Evolutionary conservation across 305 asterid species (phyloP), one percentile per base, ranked within the genome.

Genomic region (Lippia alba): DNA sequence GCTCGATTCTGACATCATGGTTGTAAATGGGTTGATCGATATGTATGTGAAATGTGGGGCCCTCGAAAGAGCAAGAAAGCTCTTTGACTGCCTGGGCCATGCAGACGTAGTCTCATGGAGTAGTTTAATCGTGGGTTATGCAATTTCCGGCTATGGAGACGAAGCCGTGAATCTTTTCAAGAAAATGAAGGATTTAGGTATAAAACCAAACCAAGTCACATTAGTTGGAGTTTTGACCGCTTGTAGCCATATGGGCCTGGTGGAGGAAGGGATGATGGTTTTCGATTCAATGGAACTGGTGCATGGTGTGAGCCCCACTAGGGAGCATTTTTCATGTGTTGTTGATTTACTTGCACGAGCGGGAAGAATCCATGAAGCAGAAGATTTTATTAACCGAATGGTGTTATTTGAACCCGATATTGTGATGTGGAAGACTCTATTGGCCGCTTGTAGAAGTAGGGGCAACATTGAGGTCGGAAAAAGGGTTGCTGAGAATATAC

Each of bases 1-100:
- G 72, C 78, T 86, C 32, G 73, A 30, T 36, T 54, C 54, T 62
- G 89, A 83, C 66, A 71, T 70, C 50, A 69, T 78, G 72, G 83
- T 90, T 32, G 60, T 62, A 50, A 90, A 90, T 74, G 91, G 89
- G 62, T 78, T 80, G 49, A 79, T 88, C 32, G 95, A 90, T 79
- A 85, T 85, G 89, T 90, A 86, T 67, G 85, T 86, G 32, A 90
- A 88, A 76, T 90, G 95, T 61, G 96, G 95, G 45, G 80, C 85
- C 19, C 84, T 90, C 32, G 80, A 76, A 76, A 67, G 63, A 19
- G 89, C 84, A 30, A 67, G 77, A 73, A 76, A 78, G 74, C 79
- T 90, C 76, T 90, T 90, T 45, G 76, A 82, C 77, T 44, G 73
- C 70, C 79, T 80, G 81, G 58, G 60, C 41, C 74, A 76, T 53